These are phyloP conservation scores for Amauroascus niger DNA, from an alignment of 2,329 filamentous ascomycete genomes.

Conservation along the genomic window DNA sequence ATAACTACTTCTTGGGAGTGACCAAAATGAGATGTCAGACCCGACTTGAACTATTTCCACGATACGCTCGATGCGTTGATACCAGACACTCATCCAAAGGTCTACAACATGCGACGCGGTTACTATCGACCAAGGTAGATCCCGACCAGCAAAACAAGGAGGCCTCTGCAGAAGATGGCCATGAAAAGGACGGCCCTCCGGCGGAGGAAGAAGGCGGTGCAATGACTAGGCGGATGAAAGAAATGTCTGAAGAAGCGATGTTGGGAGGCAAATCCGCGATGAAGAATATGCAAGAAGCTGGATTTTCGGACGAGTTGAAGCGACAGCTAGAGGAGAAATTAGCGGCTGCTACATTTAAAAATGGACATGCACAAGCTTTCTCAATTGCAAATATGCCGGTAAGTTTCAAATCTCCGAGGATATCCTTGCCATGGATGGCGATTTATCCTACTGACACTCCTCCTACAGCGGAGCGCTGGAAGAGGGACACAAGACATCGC, in stretches of 20 bases:
- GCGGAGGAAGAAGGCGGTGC: conserved; percentile 43
- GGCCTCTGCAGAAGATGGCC: not conserved
- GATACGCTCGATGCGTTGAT: conserved; percentile 16
- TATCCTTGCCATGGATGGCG: not conserved
- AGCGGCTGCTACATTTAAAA: conserved; percentile 46
- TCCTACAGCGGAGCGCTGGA: conserved; percentile 47
- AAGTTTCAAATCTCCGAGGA: conserved; percentile 15
- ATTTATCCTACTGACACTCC: not conserved
- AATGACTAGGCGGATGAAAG: conserved; percentile 48
- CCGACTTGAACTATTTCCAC: conserved; percentile 15
- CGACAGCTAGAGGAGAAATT: conserved; percentile 50
- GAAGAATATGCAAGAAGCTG: conserved; percentile 51
- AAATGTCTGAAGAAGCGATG: conserved; percentile 52
- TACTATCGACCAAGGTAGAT: not conserved
- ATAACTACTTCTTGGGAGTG: not conserved
- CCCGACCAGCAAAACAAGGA: conserved; percentile 14
- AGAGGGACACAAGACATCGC: conserved; percentile 60
- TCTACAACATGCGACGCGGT: not conserved
- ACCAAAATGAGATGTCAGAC: conserved; percentile 7
- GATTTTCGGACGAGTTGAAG: conserved; percentile 54
- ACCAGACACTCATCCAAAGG: not conserved
- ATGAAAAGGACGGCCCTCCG: not conserved
- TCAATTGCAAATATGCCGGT: conserved; percentile 46
- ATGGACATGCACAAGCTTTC: conserved; percentile 45
- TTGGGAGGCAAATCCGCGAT: conserved; percentile 46